Evolutionary conservation across 2,329 filamentous ascomycete species (phyloP).

Genomic region (Arthrinium puccinioides): DNA sequence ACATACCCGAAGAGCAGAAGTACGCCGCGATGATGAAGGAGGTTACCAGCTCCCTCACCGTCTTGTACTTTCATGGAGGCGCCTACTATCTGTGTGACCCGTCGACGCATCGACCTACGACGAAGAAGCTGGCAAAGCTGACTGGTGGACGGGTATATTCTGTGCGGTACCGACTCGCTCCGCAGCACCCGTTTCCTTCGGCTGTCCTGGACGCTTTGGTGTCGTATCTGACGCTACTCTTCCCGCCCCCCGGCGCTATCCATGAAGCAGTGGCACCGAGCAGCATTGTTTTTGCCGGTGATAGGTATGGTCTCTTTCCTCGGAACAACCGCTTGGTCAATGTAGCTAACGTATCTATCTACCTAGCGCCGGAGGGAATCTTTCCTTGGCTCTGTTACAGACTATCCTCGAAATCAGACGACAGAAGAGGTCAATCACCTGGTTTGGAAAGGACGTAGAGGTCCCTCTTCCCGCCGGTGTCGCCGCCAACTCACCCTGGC

Average conservation of each 20-base stretch:
- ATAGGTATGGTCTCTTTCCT: constrained; percentile 39
- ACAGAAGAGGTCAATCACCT: constrained; percentile 40
- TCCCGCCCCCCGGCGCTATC: constrained; percentile 60
- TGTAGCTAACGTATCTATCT: neutral
- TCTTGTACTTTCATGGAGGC: constrained; percentile 72
- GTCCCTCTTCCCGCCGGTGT: constrained; percentile 62
- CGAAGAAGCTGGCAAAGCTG: constrained; percentile 55
- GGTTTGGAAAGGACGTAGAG: constrained; percentile 50
- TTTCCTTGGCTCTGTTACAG: constrained; percentile 60
- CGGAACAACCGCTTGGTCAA: neutral
- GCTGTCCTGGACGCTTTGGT: constrained; percentile 66
- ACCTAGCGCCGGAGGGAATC: constrained; percentile 62
- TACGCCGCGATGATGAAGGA: constrained; percentile 63
- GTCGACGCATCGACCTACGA: constrained; percentile 51
- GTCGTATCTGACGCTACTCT: constrained; percentile 65
- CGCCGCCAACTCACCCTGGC: constrained; percentile 60
- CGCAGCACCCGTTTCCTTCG: constrained; percentile 67
- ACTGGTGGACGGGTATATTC: constrained; percentile 63
- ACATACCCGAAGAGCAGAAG: constrained; percentile 54
- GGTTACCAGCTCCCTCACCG: constrained; percentile 51
- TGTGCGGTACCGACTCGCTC: constrained; percentile 68
- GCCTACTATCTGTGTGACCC: constrained; percentile 70
- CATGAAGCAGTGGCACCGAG: constrained; percentile 58
- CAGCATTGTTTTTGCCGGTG: constrained; percentile 65
- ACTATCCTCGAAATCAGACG: constrained; percentile 56